phyloP scores from a whole-genome alignment of 345 rosid genomes.

The Salix udensis region DNA sequence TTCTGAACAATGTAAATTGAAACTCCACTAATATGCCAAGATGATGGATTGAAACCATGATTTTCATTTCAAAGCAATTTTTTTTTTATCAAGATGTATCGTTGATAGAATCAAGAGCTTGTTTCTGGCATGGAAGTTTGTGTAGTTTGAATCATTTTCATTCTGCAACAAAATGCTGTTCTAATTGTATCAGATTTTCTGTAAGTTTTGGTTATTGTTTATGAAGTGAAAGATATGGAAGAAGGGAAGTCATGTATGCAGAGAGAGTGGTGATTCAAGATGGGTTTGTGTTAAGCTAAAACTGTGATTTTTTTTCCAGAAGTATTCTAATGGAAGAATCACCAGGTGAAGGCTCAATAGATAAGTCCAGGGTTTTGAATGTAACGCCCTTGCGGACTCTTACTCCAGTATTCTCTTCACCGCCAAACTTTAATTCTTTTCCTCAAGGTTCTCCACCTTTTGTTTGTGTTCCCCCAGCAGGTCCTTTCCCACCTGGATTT shows the following conservation, averaged over 20 bases:
- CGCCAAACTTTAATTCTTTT: neutral
- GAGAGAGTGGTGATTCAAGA: neutral
- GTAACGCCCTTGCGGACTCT: neutral
- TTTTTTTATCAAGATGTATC: no score
- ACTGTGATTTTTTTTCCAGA: neutral
- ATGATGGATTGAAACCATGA: no score
- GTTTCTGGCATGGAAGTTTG: neutral
- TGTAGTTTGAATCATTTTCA: neutral
- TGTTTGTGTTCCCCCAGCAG: neutral
- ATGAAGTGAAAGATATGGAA: neutral
- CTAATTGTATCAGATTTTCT: neutral
- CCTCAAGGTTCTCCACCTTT: neutral
- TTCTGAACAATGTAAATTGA: no score
- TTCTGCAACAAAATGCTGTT: neutral
- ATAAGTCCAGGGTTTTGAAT: neutral
- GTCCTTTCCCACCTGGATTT: slow-evolving; percentile 1
- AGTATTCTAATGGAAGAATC: neutral
- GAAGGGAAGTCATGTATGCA: neutral
- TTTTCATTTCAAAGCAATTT: no score
- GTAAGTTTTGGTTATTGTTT: neutral
- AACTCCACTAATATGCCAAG: no score
- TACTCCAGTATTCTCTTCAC: slow-evolving; percentile 1
- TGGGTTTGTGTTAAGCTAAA: neutral
- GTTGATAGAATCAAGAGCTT: no score
- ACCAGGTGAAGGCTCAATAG: neutral